Conservation (phyloP, 768 basidiomycete genomes). For the Tremella yokohamensis region DNA sequence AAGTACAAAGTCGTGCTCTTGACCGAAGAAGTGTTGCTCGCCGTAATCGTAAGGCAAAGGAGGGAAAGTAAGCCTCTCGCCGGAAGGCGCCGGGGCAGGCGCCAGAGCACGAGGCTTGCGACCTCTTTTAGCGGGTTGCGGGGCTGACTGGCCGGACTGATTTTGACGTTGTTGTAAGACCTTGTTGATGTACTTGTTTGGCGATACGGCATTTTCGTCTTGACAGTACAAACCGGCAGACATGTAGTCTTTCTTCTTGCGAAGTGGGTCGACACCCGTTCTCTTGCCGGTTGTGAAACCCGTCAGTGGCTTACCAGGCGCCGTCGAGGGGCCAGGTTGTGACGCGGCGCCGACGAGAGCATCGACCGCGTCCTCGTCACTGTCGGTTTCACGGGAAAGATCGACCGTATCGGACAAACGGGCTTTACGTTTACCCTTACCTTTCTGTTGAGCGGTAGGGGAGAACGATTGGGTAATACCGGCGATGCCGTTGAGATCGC, state of each 20-base stretch:
- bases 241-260: slow-evolving; percentile 32
- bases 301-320: neutral
- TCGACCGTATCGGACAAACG: neutral
- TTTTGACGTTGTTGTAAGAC: slow-evolving; percentile 14
- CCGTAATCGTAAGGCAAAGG: slow-evolving; percentile 42
- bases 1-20: slow-evolving; percentile 38
- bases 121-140: neutral
- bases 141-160: neutral
- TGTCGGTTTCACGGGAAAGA: neutral
- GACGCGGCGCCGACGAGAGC: neutral
- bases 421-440: slow-evolving; percentile 6
- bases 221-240: slow-evolving; percentile 42
- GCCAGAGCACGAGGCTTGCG: slow-evolving; percentile 3
- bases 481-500: too few species aligned
- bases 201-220: slow-evolving; percentile 23
- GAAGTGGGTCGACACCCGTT: neutral
- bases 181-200: slow-evolving; percentile 27
- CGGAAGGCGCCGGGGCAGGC: neutral
- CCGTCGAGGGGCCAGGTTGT: too few species aligned
- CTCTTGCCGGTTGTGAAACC: neutral
- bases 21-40: slow-evolving; percentile 31
- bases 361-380: slow-evolving; percentile 1
- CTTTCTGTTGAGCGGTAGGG: neutral
- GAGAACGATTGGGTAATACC: too few species aligned
- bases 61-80: slow-evolving; percentile 24